These are phyloP conservation scores for Triticum monococcum DNA, from an alignment of 176 grass and related monocot species.

Conservation along the genomic window DNA sequence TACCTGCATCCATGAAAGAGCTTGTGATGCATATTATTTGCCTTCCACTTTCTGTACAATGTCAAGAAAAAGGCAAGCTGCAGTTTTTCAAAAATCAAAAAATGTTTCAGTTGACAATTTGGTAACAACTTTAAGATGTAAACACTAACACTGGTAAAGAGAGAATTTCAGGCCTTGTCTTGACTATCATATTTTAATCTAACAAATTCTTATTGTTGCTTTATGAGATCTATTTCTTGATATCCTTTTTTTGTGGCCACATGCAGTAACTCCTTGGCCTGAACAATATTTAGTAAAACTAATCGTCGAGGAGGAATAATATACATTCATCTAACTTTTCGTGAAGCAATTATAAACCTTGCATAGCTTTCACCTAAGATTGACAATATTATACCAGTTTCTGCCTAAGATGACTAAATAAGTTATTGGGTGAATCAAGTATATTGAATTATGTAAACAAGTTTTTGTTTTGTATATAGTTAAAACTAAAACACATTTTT, in stretches of 20 bases:
- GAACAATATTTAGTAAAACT: neutral
- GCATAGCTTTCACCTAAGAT: neutral
- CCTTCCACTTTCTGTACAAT: neutral
- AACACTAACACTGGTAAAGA: neutral
- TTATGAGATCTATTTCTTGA: neutral
- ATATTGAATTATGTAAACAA: neutral
- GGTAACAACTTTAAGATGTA: neutral
- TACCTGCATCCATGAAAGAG: neutral
- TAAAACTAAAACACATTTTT: neutral
- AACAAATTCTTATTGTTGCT: neutral
- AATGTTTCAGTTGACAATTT: neutral
- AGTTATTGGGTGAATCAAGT: neutral
- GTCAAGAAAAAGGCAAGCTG: neutral
- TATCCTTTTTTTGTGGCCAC: neutral
- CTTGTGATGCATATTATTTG: neutral
- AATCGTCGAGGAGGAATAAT: neutral
- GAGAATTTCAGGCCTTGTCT: neutral
- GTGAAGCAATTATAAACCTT: no score
- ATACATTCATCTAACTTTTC: neutral
- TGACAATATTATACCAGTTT: constrained; percentile 13
- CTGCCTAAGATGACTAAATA: constrained; percentile 16
- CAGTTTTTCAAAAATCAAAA: neutral
- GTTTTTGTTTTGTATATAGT: neutral
- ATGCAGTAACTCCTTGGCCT: neutral
- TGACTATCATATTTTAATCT: neutral